Evolutionary conservation across 2,329 filamentous ascomycete genomes (phyloP), one percentile per base, ranked within the genome.

Genomic region (Colletotrichum chrysophilum): DNA sequence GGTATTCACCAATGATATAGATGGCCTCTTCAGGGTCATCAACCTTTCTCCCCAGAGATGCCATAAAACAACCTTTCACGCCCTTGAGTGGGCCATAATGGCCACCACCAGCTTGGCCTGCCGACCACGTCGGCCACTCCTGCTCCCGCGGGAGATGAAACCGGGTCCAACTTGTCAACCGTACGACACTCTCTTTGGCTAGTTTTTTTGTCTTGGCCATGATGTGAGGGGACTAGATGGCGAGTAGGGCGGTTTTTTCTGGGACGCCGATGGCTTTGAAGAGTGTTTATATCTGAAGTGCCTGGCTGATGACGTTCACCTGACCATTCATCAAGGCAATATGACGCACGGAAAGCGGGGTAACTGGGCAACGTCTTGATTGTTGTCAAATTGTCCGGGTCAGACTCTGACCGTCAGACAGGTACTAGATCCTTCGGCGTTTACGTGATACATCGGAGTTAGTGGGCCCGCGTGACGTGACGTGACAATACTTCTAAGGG

Each of bases 121-220:
- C 58, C 2, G 61, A 61, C 78, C 79, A 80, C 12, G 21, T 71
- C 26, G 79, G 78, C 79, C 78, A 80, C 55, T 78, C 72, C 61
- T 80, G 78, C 28, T 72, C 77, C 21, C 36, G 71, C 21, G 78
- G 77, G 13, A 80, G 75, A 52, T 79, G 30, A 65, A 80, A 80
- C 14, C 77, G 73, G 26, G 79, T 79, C 78, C 75, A 79, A 21
- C 74, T 80, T 34, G 65, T 60, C 5, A 69, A n/a, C 21, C 14
- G 14, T 28, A n/a, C 62, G 7, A 26, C 21, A 2, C 4, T 43
- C n/a, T 13, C n/a, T 43, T 38, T 65, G 38, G 61, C 61, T 43
- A 36, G 26, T n/a, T n/a, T n/a, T 9, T 65, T 65, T 3, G 32
- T 28, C 21, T 36, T 34, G 28, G 61, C 61, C 61, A 65, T 65